Evolutionary conservation across 2,329 filamentous ascomycete genomes (phyloP).

Genomic region (Xylaria sp.): DNA sequence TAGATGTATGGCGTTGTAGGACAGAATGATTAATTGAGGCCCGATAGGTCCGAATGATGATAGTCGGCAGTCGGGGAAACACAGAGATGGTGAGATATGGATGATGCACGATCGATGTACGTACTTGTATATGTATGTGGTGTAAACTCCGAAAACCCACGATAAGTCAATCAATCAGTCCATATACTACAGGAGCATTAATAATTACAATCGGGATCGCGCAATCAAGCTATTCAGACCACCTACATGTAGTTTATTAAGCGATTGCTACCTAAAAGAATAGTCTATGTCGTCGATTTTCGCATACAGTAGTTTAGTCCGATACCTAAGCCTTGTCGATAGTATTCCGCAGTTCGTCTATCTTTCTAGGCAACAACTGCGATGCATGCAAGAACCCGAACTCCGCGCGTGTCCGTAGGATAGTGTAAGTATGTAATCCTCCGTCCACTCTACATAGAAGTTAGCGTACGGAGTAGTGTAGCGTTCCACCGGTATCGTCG

Average conservation of each 20-base stretch:
- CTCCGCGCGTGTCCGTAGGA: neutral
- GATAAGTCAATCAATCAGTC: neutral
- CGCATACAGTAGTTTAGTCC: neutral
- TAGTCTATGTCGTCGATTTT: neutral
- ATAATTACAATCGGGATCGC: neutral
- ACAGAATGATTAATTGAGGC: neutral
- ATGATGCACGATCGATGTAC: too few species aligned
- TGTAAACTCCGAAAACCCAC: slow-evolving; percentile 9
- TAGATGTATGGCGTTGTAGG: neutral
- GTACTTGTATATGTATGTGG: neutral
- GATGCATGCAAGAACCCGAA: slow-evolving; percentile 14
- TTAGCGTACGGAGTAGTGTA: too few species aligned
- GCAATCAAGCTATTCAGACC: neutral
- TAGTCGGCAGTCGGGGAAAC: neutral
- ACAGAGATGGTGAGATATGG: too few species aligned
- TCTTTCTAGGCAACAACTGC: neutral
- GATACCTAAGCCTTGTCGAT: slow-evolving; percentile 11
- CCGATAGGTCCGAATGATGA: neutral
- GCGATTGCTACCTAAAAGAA: neutral
- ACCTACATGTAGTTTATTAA: neutral
- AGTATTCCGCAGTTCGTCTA: slow-evolving; percentile 5
- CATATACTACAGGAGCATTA: neutral
- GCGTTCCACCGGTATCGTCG: slow-evolving; percentile 26
- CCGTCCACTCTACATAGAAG: neutral
- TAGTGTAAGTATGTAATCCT: neutral